Evolutionary conservation across 202 grass and related monocot genomes (phyloP), one percentile per base, ranked within the genome.

Genomic region (Setaria viridis): DNA sequence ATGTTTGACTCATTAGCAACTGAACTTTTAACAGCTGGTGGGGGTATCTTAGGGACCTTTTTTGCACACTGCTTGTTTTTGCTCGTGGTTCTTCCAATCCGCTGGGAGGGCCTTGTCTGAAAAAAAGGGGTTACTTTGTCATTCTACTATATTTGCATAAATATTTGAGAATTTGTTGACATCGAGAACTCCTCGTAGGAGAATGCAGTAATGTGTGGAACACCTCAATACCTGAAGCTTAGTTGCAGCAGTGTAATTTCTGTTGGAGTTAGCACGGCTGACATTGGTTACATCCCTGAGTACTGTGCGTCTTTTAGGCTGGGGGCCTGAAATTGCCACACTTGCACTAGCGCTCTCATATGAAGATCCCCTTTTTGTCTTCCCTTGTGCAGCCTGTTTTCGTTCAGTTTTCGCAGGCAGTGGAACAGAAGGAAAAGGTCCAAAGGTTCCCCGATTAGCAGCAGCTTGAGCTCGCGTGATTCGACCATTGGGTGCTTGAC

Each of bases 401-500:
- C 51, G 80, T 76, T 91, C 88, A 50, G 72, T 48, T 86, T 80
- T 90, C 6, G 14, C 63, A 54, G 84, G 70, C 65, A 70, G 41
- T 9, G 56, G 78, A 76, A 82, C 7, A 1, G 86, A 85, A 76
- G 85, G 90, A 54, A 47, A 57, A 17, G 51, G 13, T n/a, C 63
- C 85, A 74, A 82, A 54, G 54, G 76, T 83, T 93, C 58, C 76
- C 72, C 83, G 80, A 25, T 13, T 84, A 19, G 88, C 94, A 63
- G 87, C 83, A 49, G 94, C 71, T 76, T 90, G 92, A 67, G 97
- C 84, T 70, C 97, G 87, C 5, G 94, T 99, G 66, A 99, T 71
- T 77, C 97, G 85, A 8, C 86, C 92, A 76, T 64, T 83, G 56
- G 89, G 73, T 77, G 72, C 88, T 87, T 90, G 86, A 70, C 79